These are phyloP conservation scores for Melanogaster broomeanus DNA, from an alignment of 768 basidiomycete species.

Conservation along the genomic window DNA sequence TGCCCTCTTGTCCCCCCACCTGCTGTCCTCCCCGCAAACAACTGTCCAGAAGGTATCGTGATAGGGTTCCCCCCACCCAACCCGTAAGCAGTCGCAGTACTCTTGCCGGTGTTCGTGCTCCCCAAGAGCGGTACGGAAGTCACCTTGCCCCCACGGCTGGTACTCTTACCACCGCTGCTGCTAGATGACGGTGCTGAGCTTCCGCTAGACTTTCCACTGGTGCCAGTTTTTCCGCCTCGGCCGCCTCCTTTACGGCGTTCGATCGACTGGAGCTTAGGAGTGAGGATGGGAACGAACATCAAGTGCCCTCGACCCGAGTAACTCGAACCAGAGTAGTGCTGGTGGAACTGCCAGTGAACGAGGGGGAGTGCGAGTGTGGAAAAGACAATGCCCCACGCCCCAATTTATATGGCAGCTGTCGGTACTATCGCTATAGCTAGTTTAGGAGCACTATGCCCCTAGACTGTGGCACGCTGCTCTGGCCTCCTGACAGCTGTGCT, in stretches of 20 bases:
- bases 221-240: conserved; percentile 20
- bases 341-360: no score
- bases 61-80: conserved; percentile 30
- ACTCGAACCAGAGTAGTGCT: neutral
- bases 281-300: conserved; percentile 25
- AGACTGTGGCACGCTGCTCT: no score
- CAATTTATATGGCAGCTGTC: no score
- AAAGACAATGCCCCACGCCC: no score
- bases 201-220: conserved; percentile 19
- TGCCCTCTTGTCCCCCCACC: conserved; percentile 54
- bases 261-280: conserved; percentile 3
- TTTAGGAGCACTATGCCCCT: no score
- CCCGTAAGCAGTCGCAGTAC: conserved; percentile 33
- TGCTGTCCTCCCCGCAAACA: conserved; percentile 46
- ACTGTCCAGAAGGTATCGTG: conserved; percentile 45
- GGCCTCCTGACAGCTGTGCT: no score
- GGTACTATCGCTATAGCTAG: no score
- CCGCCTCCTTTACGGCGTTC: conserved; percentile 37
- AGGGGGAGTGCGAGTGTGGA: no score
- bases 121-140: conserved; percentile 21
- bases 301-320: neutral
- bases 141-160: conserved; percentile 2
- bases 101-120: conserved; percentile 21
- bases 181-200: conserved; percentile 4
- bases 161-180: conserved; percentile 4